Conservation (phyloP, 495 filamentous ascomycete species). For the Entonaema liquescens region DNA sequence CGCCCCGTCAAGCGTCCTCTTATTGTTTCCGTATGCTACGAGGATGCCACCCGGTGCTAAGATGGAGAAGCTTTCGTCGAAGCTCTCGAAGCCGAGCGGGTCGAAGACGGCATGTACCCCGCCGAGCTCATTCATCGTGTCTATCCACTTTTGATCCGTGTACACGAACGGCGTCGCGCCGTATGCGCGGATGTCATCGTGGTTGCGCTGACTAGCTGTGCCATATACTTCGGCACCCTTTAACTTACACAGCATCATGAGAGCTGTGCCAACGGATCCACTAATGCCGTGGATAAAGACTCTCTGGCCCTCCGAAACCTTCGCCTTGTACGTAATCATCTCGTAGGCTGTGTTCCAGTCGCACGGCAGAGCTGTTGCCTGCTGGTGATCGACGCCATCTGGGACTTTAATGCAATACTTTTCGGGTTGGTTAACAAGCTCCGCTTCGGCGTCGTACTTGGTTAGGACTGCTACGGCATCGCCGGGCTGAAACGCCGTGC, state of each 20-base stretch:
- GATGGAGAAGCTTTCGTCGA: conserved; percentile 55
- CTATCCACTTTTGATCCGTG: conserved; percentile 56
- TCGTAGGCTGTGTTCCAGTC: conserved; percentile 56
- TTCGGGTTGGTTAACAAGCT: conserved; percentile 52
- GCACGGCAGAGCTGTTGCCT: conserved; percentile 45
- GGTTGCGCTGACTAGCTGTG: conserved; percentile 52
- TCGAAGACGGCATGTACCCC: conserved; percentile 56
- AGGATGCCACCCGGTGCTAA: conserved; percentile 36
- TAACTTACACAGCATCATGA: conserved; percentile 47
- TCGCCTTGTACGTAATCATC: conserved; percentile 50
- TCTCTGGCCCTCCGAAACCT: conserved; percentile 48
- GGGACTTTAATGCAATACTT: conserved; percentile 52
- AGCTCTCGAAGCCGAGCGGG: conserved; percentile 55
- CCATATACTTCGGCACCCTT: conserved; percentile 54
- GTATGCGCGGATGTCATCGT: conserved; percentile 40
- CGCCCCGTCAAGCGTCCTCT: conserved; percentile 24
- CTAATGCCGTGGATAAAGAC: conserved; percentile 58
- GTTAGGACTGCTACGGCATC: conserved; percentile 50
- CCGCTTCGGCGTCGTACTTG: conserved; percentile 53
- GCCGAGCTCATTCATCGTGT: conserved; percentile 49
- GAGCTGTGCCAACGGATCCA: conserved; percentile 53
- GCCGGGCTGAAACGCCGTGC: conserved; percentile 43
- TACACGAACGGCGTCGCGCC: conserved; percentile 53
- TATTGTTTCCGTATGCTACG: conserved; percentile 46
- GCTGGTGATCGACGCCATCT: conserved; percentile 44